Base-by-base conservation (phyloP, 2,329 filamentous ascomycete genomes). In the Ophiosphaerella herpotricha region DNA sequence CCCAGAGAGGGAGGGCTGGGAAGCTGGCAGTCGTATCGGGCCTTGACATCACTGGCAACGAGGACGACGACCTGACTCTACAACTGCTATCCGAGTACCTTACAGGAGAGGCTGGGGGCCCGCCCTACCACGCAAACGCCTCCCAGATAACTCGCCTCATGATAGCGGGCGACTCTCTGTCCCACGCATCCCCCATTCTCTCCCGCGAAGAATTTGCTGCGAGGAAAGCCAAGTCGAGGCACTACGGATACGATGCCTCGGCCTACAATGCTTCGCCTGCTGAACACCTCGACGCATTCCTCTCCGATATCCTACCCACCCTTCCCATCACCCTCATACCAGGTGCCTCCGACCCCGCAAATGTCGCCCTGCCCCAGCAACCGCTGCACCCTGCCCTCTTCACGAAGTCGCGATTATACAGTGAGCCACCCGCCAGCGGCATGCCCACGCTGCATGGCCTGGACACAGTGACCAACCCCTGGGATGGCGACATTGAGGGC, bases 381-480 rank as follows among this genome's bases (percentile, higher is more conserved):
- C 88, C 90, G 1, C 89, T 99, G 42, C 94, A 99, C 73, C 80
- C 89, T 4, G 93, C 94, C 52, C 91, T 99, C 84, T 94, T 99
- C 63, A 89, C 91, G 0, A 80, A 82, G 7, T 80, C 90, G 14
- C 82, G 91, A 55, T 77, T 82, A 7, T 99, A 90, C 68, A 82
- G 81, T 31, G 75, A 80, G 9, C 74, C 75, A 12, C 80, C 80
- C 0, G 68, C 72, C 4, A 61, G 70, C 53, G 64, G 68, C 24
- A 63, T 66, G 37, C 58, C 66, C 37, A 65, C 58, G 41, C 76
- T 83, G 0, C 85, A 88, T 16, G 96, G 91, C 87, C 85, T 99
- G 45, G 90, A 97, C 71, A 82, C 83, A 5, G 89, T 92, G 39
- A 97, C 94, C 4, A 99, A 99, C 66, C 94, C 94, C 0, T 96